These are phyloP conservation scores for Verticillium zaregamsianum DNA, from an alignment of 2,329 filamentous ascomycete species.

Conservation along the genomic window DNA sequence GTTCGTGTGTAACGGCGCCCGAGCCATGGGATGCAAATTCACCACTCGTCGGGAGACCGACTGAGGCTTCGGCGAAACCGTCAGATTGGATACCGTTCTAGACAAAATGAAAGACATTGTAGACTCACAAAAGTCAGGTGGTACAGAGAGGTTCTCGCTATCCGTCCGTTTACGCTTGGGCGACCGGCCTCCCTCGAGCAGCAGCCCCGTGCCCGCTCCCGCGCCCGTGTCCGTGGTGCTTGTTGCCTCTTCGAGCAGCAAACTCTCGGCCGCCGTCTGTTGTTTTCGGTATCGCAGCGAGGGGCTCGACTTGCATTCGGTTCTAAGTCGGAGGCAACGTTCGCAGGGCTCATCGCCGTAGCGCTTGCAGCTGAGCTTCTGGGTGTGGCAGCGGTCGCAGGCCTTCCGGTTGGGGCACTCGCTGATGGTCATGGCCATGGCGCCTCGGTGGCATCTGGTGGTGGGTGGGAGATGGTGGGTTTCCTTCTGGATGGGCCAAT, in stretches of 20 bases:
- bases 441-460: conserved; percentile 1
- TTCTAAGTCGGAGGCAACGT: conserved; percentile 35
- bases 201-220: neutral
- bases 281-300: conserved; percentile 34
- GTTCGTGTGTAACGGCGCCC: neutral
- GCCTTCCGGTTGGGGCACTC: conserved; percentile 36
- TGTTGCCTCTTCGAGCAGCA: conserved; percentile 1
- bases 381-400: conserved; percentile 41
- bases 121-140: conserved; percentile 31
- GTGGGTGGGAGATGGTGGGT: neutral
- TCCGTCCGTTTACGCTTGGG: conserved; percentile 32
- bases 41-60: neutral
- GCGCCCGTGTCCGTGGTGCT: neutral
- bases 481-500: neutral
- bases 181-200: conserved; percentile 19
- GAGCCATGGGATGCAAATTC: neutral
- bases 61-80: conserved; percentile 8
- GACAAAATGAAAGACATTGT: conserved; percentile 10
- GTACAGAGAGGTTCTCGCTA: conserved; percentile 25
- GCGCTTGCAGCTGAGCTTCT: conserved; percentile 43
- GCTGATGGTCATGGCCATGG: conserved; percentile 27
- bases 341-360: conserved; percentile 35
- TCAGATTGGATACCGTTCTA: conserved; percentile 8
- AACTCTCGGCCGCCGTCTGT: conserved; percentile 1
- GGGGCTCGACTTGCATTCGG: conserved; percentile 39